Evolutionary conservation across 768 basidiomycete genomes (phyloP).

Genomic region (Hortiboletus campestris): DNA sequence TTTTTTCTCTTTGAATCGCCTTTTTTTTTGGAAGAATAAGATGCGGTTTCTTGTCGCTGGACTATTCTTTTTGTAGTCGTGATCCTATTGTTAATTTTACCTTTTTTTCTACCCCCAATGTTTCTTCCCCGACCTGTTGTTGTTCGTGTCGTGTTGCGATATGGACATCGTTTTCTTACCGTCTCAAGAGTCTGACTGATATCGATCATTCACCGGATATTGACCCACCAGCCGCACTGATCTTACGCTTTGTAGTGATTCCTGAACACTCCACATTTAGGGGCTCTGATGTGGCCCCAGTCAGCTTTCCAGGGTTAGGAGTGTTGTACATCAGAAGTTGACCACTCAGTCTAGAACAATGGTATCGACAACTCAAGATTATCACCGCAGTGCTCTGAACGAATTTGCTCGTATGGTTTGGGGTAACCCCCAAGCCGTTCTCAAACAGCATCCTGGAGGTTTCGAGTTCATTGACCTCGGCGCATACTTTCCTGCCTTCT

Average conservation of each 20-base stretch:
- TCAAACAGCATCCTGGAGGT: not conserved
- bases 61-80: not conserved
- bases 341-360: no score
- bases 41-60: not conserved
- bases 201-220: not conserved
- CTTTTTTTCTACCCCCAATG: not conserved
- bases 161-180: not conserved
- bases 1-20: not conserved
- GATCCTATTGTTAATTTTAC: not conserved
- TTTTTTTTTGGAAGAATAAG: not conserved
- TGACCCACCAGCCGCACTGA: no score
- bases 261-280: no score
- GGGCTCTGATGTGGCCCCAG: no score
- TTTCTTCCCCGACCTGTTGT: not conserved
- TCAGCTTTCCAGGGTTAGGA: no score
- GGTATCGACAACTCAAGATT: no score
- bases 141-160: constrained; percentile 1
- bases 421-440: not conserved
- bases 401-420: not conserved
- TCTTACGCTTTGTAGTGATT: no score
- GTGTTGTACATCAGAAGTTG: no score
- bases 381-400: not conserved
- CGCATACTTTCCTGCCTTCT: not conserved
- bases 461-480: not conserved
- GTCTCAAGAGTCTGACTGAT: not conserved